Evolutionary conservation across 257 asterid genomes (phyloP).

Genomic region (Gentiana macrophylla): DNA sequence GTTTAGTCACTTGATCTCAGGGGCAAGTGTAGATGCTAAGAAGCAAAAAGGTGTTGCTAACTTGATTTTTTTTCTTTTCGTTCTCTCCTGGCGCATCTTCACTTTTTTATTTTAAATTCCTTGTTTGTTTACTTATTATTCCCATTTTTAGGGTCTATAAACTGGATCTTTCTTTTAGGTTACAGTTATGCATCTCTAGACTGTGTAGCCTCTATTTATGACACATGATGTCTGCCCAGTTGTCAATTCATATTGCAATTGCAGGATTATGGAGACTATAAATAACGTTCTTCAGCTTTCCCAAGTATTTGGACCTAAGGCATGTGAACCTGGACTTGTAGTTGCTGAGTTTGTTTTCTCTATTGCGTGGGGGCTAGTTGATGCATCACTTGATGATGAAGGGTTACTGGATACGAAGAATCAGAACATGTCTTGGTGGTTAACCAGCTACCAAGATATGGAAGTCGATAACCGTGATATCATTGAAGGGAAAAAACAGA

Average conservation of each 20-base stretch:
- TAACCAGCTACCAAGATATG: conserved; percentile 55
- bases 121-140: neutral
- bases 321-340: conserved; percentile 70
- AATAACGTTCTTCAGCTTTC: conserved; percentile 48
- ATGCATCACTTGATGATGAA: conserved; percentile 93
- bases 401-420: conserved; percentile 62
- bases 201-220: neutral
- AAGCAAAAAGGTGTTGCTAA: too few species aligned
- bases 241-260: conserved; percentile 12
- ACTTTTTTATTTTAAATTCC: neutral
- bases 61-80: neutral
- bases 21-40: too few species aligned
- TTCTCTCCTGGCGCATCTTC: neutral
- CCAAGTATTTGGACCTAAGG: conserved; percentile 49
- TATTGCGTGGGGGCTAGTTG: conserved; percentile 77
- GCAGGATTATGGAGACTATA: conserved; percentile 93
- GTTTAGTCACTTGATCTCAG: too few species aligned
- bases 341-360: conserved; percentile 60
- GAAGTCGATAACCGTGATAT: conserved; percentile 53
- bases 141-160: neutral
- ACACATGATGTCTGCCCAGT: neutral
- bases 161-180: too few species aligned
- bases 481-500: conserved; percentile 55
- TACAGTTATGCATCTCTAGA: too few species aligned
- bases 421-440: conserved; percentile 85